Conservation (phyloP, 805 yeast genomes). For the Scheffersomyces lignosus region DNA sequence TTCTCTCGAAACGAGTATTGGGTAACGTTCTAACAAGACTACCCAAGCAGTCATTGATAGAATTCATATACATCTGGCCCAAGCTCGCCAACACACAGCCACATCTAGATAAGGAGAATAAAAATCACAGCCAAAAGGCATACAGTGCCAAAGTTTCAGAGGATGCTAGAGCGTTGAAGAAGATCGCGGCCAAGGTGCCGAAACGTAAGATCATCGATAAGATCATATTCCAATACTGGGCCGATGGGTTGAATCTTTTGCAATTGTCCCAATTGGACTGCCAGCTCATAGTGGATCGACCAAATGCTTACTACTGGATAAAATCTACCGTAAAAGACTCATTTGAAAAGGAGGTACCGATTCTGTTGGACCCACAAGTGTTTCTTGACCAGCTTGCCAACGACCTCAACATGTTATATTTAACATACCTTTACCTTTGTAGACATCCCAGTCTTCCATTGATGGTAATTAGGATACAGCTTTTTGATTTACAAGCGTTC, state of each 20-base stretch:
- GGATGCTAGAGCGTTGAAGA: conserved; percentile 13
- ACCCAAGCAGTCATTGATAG: conserved; percentile 32
- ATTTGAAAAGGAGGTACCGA: conserved; percentile 24
- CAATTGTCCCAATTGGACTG: conserved; percentile 75
- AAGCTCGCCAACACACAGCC: conserved; percentile 26
- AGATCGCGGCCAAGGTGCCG: conserved; percentile 14
- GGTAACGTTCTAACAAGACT: conserved; percentile 24
- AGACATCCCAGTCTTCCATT: conserved; percentile 64
- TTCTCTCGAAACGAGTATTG: conserved; percentile 20
- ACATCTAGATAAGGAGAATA: conserved; percentile 9
- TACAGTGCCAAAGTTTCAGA: conserved; percentile 18
- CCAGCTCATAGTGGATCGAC: conserved; percentile 60
- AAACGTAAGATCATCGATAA: conserved; percentile 41
- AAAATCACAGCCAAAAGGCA: conserved; percentile 17
- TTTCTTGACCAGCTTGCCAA: conserved; percentile 50
- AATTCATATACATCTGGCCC: conserved; percentile 37
- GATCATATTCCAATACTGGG: conserved; percentile 52
- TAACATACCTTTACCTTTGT: conserved; percentile 65
- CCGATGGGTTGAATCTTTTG: conserved; percentile 56
- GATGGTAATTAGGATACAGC: conserved; percentile 62
- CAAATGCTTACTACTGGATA: conserved; percentile 48
- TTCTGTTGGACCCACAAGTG: conserved; percentile 49
- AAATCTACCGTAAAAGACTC: conserved; percentile 47
- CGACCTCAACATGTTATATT: conserved; percentile 51
- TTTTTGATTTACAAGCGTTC: conserved; percentile 50